Percentiles rank a stretch among this genome's conserved stretches.
phyloP scores from a whole-genome alignment of 495 filamentous ascomycete species.

The Tricharina praecox region DNA sequence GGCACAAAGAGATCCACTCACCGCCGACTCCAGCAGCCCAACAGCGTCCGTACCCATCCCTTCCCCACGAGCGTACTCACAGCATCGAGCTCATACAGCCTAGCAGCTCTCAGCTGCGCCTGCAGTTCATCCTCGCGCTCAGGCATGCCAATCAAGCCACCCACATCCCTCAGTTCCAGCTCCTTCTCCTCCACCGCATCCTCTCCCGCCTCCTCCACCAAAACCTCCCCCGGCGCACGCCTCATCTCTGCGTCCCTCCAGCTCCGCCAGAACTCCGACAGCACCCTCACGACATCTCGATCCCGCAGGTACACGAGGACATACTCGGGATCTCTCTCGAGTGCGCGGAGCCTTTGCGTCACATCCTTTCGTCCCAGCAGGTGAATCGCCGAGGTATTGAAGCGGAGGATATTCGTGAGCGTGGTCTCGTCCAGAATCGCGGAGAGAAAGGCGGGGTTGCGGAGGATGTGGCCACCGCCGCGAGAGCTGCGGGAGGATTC shows the following conservation, averaged over 20 bases:
- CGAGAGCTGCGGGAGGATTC: neutral
- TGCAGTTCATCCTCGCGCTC: too few species aligned
- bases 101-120: too few species aligned
- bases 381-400: neutral
- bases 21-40: too few species aligned
- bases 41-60: too few species aligned
- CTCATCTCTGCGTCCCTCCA: neutral
- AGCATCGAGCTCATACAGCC: too few species aligned
- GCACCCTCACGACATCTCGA: neutral
- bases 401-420: neutral
- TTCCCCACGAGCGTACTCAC: too few species aligned
- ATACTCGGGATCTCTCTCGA: constrained; percentile 3
- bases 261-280: neutral
- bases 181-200: neutral
- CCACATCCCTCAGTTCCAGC: too few species aligned
- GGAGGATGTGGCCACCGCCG: neutral
- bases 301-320: neutral
- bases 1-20: too few species aligned
- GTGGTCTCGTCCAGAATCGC: constrained; percentile 2
- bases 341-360: neutral
- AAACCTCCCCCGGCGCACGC: neutral
- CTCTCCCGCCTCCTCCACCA: neutral
- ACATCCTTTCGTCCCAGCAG: neutral
- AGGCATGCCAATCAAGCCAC: too few species aligned
- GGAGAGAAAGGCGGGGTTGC: constrained; percentile 1